Evolutionary conservation across 257 asterid genomes (phyloP).

Genomic region (Nicotiana noctiflora): DNA sequence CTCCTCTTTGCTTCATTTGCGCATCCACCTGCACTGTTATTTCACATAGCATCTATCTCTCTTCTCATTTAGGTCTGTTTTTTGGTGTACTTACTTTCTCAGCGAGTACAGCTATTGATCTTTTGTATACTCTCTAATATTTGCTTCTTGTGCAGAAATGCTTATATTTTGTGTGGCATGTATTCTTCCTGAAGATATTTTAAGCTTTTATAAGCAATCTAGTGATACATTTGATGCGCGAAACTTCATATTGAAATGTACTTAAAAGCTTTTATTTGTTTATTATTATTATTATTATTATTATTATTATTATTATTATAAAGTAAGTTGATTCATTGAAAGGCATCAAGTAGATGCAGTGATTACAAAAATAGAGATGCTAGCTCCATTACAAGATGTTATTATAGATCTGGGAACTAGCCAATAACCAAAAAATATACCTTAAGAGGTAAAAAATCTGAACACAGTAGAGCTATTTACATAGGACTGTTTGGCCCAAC

Average conservation of each 20-base stretch:
- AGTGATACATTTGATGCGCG: background rate
- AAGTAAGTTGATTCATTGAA: too few relatives aligned
- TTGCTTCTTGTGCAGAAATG: background rate
- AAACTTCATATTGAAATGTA: background rate
- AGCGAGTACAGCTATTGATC: background rate
- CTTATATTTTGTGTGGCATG: background rate
- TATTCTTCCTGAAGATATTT: background rate
- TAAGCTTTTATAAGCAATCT: background rate
- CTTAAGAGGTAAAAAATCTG: too few relatives aligned
- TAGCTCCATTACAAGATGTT: too few relatives aligned
- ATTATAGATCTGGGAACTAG: too few relatives aligned
- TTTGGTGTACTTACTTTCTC: background rate
- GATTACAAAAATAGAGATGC: too few relatives aligned
- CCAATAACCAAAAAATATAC: too few relatives aligned
- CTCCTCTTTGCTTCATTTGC: background rate
- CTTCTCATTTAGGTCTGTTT: background rate
- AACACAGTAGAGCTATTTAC: too few relatives aligned
- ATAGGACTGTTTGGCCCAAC: too few relatives aligned
- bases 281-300: too few relatives aligned
- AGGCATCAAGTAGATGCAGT: too few relatives aligned
- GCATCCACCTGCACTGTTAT: background rate
- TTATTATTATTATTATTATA: background rate
- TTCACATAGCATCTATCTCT: constrained; percentile 12
- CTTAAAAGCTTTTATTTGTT: background rate
- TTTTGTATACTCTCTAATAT: too few relatives aligned